Evolutionary conservation across 1,139 yeast genomes (phyloP), one percentile per base, ranked within the genome.

Genomic region (Candida gigantensis): DNA sequence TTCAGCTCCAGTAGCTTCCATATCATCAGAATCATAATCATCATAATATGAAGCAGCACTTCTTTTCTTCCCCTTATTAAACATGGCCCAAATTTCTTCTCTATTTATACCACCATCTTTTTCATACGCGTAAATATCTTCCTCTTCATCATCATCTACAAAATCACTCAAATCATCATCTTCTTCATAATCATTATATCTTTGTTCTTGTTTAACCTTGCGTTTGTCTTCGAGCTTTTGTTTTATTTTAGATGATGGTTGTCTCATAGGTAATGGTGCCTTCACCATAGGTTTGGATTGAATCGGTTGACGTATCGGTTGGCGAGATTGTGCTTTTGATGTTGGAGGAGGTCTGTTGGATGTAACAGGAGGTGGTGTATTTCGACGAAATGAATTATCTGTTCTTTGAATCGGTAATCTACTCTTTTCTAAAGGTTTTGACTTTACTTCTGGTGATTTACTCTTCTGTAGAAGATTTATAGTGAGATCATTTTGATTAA

Each of bases 1-100:
- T 48, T 90, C 96, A 19, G 81, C 81, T 14, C 96, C 97, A 1
- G 94, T 84, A 6, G 96, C 96, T 55, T 90, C 97, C 97, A 90
- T 90, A 52, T 86, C 95, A 42, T 82, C 87, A 24, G 74, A 72
- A 28, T 63, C 68, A 36, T 81, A 80, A 39, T 80, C 82, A 37
- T 80, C 80, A 43, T 70, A 70, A 43, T 66, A 68, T 1, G 66
- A 52, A 29, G n/a, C n/a, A n/a, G n/a, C n/a, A n/a, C n/a, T n/a
- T n/a, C 82, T 61, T 39, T 72, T 67, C 46, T 73, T 73, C 3
- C 89, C 87, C 37, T 79, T 72, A 53, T 81, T 83, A 58, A 89
- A 85, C 60, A 90, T 75, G 24, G 81, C 79, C 96, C 96, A 88
- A 33, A 90, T 89, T 57, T 89, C 96, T 44, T 84, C 90, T 36